A percentile compares a stretch with the other conserved stretches of the same genome.
phyloP scores from a whole-genome alignment of 306 rosid species.

The Trifolium fragiferum region DNA sequence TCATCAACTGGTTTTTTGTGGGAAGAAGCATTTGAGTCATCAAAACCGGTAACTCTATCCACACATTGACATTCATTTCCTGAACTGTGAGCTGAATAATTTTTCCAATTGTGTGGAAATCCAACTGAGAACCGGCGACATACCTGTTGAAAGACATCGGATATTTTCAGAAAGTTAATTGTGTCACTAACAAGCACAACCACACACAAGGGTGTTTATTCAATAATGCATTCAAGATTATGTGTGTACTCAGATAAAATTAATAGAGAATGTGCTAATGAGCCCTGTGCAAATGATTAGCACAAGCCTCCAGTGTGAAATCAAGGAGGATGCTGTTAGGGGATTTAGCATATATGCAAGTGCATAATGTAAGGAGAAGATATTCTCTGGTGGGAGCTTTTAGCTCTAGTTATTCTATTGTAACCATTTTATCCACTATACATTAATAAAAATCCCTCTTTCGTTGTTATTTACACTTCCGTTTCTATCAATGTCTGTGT shows the following conservation, averaged over 20 bases:
- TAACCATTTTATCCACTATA: too few species aligned
- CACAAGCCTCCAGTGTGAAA: not conserved
- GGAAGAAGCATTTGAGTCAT: not conserved
- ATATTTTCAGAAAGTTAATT: not conserved
- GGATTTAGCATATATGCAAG: too few species aligned
- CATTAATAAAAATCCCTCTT: too few species aligned
- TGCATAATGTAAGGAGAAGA: too few species aligned
- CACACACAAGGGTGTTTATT: not conserved
- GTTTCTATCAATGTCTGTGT: not conserved
- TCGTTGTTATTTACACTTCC: too few species aligned
- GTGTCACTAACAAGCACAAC: not conserved
- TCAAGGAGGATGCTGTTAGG: too few species aligned
- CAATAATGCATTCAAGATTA: too few species aligned
- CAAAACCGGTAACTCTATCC: constrained; percentile 27
- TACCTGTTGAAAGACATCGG: constrained; percentile 46
- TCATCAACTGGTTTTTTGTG: not conserved
- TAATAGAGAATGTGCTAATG: not conserved
- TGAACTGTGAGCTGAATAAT: constrained; percentile 19
- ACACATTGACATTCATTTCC: constrained; percentile 29
- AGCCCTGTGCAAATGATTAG: not conserved
- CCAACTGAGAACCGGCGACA: constrained; percentile 63
- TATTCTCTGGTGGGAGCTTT: too few species aligned
- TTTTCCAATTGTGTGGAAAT: constrained; percentile 81
- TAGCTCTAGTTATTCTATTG: too few species aligned
- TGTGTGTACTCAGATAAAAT: too few species aligned